Base-by-base conservation (phyloP, 768 basidiomycete species). In the Amanita subjunquillea region DNA sequence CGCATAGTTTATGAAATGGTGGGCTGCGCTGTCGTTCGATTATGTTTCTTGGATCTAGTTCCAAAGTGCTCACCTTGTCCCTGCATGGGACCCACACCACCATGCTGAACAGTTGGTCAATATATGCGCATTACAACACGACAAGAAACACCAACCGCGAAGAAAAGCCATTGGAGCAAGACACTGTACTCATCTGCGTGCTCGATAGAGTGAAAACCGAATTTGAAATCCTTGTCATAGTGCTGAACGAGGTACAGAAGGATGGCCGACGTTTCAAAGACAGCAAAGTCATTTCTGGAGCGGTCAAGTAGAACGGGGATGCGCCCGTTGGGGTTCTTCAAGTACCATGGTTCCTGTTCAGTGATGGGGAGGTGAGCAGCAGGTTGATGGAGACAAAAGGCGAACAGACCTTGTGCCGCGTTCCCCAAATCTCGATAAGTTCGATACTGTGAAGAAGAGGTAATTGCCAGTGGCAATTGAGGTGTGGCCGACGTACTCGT, bases 41-140 rank as follows among this genome's bases (percentile, higher is more conserved):
- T 12, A 42, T 5, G 12, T 25, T 13, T 2, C 3, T 12, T 12
- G 6, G 8, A 22, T 22, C 6, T 12, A 22, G 23, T 25, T 17
- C 9, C 20, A 4, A 30, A 15, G 39, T 30, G 51, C 54, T 43
- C 47, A 65, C 63, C 58, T 69, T 89, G 86, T 30, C 87, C 86
- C 71, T 91, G 87, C 87, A 91, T 92, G 15, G 90, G 88, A 25
- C 87, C 89, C n/a, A 89, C 65, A 29, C 85, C 88, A 2, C 87
- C 88, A 61, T 89, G 86, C 83, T 87, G 62, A 7, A 52, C 37
- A 17, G 40, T 46, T 40, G 15, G 37, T 40, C 17, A 54, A 13
- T 37, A n/a, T 27, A 25, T 39, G 44, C 23, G 17, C 2, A 12
- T 4, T 9, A 6, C 2, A 34, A 40, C 44, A 30, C 3, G 6